Base-by-base conservation (phyloP, 2,329 filamentous ascomycete species). In the Colletotrichum karsti region DNA sequence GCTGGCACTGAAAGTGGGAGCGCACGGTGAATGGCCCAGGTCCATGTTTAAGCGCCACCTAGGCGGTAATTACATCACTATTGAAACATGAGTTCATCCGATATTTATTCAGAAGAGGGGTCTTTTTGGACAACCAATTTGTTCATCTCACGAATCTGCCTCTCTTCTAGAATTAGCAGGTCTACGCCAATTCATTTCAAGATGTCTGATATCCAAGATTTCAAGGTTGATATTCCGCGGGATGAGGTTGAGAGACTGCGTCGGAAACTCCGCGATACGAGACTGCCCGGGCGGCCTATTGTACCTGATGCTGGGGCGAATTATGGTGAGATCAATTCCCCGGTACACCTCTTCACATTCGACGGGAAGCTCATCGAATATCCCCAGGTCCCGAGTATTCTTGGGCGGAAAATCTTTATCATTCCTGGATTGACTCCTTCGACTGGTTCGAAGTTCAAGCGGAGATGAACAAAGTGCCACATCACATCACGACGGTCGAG, bases 401-500 rank as follows among this genome's bases (percentile, higher is more conserved):
- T n/a, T 71, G 69, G 69, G 64, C 66, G 5, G 60, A 63, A n/a
- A 53, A 63, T 13, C 54, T 73, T 2, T 68, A 70, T 42, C 26
- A 37, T 41, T 46, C 55, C 28, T 72, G 69, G 64, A 35, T 30
- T 6, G 41, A 30, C 7, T 3, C 28, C n/a, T 72, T 68, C 46
- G 61, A 72, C 56, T 72, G 72, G 71, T 28, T 60, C 12, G 61
- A 63, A 1, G 68, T 57, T 7, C 71, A 72, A 30, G 28, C 44
- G 3, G 28, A 55, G 22, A 67, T 73, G 33, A 63, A 59, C 10
- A 24, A 20, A 39, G 67, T 58, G 24, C 57, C 63, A 6, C 70
- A 73, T 20, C 70, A 69, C 50, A 66, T 56, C 6, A 57, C 68
- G n/a, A 64, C 57, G 2, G 70, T 73, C n/a, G 69, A 73, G 18